These are phyloP conservation scores for Thielaviopsis populi DNA, from an alignment of 2,329 filamentous ascomycete genomes.

Conservation along the genomic window DNA sequence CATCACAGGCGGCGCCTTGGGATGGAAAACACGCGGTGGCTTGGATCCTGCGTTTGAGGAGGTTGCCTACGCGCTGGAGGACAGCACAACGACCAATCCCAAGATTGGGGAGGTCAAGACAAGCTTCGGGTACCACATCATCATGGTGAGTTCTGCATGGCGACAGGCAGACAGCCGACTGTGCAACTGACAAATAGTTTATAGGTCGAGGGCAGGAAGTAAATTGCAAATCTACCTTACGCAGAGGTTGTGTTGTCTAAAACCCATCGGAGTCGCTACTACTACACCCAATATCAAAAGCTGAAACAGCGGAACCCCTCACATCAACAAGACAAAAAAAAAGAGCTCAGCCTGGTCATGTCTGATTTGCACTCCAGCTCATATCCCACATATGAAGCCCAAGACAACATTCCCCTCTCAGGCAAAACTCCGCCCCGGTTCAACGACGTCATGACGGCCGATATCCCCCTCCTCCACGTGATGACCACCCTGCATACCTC, in stretches of 20 bases:
- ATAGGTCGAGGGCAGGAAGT: conserved; percentile 31
- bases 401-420: conserved; percentile 1
- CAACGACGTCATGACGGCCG: neutral
- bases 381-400: neutral
- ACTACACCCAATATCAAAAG: neutral
- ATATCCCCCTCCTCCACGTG: neutral
- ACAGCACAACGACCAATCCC: conserved; percentile 48
- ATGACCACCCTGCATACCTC: neutral
- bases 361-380: neutral
- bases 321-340: neutral
- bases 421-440: neutral
- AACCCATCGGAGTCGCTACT: too few relatives aligned
- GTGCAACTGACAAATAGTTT: neutral
- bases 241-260: neutral
- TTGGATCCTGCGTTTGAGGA: conserved; percentile 56
- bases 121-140: conserved; percentile 61
- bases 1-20: conserved; percentile 50
- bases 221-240: conserved; percentile 11
- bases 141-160: conserved; percentile 43
- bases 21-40: conserved; percentile 56
- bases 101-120: conserved; percentile 60
- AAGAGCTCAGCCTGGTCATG: neutral
- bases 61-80: conserved; percentile 53
- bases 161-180: neutral
- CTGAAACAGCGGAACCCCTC: neutral